Percentiles rank a stretch among this genome's conserved stretches.
phyloP scores from a whole-genome alignment of 805 yeast genomes.

The Candida vartiovaarae region DNA sequence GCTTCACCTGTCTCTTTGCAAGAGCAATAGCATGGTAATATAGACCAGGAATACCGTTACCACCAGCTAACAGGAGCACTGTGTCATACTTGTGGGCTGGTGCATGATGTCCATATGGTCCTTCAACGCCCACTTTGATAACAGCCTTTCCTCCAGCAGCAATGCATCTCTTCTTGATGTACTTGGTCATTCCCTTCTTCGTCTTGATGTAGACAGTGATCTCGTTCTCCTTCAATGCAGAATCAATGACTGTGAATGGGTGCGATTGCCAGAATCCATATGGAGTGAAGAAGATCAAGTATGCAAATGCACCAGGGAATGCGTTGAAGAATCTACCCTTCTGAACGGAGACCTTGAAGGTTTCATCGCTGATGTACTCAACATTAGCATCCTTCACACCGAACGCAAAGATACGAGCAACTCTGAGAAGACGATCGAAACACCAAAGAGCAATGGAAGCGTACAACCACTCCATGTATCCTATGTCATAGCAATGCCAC shows the following conservation, averaged over 20 bases:
- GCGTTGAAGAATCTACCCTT: constrained; percentile 42
- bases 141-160: constrained; percentile 21
- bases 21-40: constrained; percentile 33
- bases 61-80: constrained; percentile 41
- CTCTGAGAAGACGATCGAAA: constrained; percentile 41
- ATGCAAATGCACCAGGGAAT: constrained; percentile 51
- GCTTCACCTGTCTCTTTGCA: constrained; percentile 21
- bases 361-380: constrained; percentile 30
- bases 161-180: constrained; percentile 27
- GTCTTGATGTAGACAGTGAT: constrained; percentile 41
- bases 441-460: constrained; percentile 24
- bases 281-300: constrained; percentile 47
- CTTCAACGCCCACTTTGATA: constrained; percentile 44
- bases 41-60: constrained; percentile 48
- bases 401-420: constrained; percentile 27
- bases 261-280: constrained; percentile 62
- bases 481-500: constrained; percentile 47
- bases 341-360: constrained; percentile 35
- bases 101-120: constrained; percentile 49
- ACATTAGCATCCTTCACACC: constrained; percentile 20
- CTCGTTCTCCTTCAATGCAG: constrained; percentile 30
- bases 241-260: constrained; percentile 56
- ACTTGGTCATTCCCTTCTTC: constrained; percentile 53
- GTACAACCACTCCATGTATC: constrained; percentile 47
- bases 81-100: constrained; percentile 33